These are phyloP conservation scores for Hippophae tibetana DNA, from an alignment of 306 rosid genomes.

Conservation along the genomic window DNA sequence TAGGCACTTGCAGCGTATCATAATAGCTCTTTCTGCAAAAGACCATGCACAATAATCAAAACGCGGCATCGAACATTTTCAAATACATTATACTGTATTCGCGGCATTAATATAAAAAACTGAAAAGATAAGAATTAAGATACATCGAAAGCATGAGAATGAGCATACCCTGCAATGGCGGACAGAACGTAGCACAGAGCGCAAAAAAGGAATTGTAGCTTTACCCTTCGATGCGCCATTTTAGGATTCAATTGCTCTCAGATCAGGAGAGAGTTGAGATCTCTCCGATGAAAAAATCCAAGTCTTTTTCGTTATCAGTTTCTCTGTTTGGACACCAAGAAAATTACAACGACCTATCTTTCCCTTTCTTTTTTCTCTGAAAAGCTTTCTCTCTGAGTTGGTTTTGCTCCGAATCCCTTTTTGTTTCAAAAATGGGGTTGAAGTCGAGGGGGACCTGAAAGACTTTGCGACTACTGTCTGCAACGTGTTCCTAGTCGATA, in stretches of 20 bases:
- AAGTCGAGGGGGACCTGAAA: conserved; percentile 1
- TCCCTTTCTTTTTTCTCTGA: not conserved
- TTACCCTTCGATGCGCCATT: conserved; percentile 65
- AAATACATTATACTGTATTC: not conserved
- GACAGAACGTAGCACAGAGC: conserved; percentile 51
- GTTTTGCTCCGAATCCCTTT: conserved; percentile 8
- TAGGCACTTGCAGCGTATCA: conserved; percentile 71
- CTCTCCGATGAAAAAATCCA: conserved; percentile 13
- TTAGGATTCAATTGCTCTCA: not conserved
- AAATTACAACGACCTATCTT: conserved; percentile 1
- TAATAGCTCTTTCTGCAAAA: conserved; percentile 66
- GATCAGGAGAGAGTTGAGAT: conserved; percentile 25
- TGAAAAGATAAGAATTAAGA: not conserved
- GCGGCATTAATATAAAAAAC: not conserved
- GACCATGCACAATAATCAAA: not conserved
- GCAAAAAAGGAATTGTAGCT: conserved; percentile 40
- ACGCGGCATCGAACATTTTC: not conserved
- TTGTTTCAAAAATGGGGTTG: conserved; percentile 21
- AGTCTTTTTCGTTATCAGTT: conserved; percentile 7
- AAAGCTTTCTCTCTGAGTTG: not conserved
- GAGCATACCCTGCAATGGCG: conserved; percentile 60
- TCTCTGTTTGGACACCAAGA: conserved; percentile 5
- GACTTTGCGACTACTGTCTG: conserved; percentile 15
- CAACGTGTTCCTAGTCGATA: conserved; percentile 52
- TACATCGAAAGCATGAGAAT: not conserved